These are phyloP conservation scores for Rhizopus sp. DNA, from an alignment of 371 early-diverging fungal species.

Conservation along the genomic window DNA sequence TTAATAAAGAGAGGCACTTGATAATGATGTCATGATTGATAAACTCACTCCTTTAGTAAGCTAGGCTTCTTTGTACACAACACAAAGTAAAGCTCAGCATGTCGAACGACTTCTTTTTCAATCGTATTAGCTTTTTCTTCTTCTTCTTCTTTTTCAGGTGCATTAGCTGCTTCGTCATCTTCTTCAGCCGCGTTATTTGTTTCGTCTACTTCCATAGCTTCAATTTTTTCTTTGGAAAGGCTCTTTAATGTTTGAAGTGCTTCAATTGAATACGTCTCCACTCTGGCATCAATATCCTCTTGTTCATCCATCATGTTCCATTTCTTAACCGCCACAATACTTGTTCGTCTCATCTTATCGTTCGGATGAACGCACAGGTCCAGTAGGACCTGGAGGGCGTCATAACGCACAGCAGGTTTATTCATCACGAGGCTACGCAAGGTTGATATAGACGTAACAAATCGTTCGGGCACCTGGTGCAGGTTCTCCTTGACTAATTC, in stretches of 20 bases:
- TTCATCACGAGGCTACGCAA: conserved; percentile 37
- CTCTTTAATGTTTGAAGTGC: conserved; percentile 27
- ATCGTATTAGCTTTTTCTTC: conserved; percentile 29
- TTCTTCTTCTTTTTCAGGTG: conserved; percentile 5
- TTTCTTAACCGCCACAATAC: conserved; percentile 64
- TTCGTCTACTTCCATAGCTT: conserved; percentile 3
- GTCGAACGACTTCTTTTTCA: conserved; percentile 41
- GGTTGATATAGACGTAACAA: conserved; percentile 42
- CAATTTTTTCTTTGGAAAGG: conserved; percentile 3
- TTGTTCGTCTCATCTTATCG: conserved; percentile 46
- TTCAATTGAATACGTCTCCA: conserved; percentile 57
- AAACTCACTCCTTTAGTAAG: conserved; percentile 41
- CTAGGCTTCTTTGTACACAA: conserved; percentile 45
- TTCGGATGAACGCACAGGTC: conserved; percentile 38
- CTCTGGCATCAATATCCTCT: conserved; percentile 38
- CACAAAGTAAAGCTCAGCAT: conserved; percentile 46
- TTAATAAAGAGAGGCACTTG: not conserved
- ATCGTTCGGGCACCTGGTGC: conserved; percentile 36
- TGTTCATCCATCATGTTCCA: conserved; percentile 59
- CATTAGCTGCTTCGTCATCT: conserved; percentile 7
- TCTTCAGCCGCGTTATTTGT: not conserved
- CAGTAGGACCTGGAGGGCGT: conserved; percentile 38
- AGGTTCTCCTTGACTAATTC: conserved; percentile 32
- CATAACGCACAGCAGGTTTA: conserved; percentile 30
- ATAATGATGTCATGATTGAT: conserved; percentile 9